Base-by-base conservation (phyloP, 306 rosid species). In the Ceratonia siliqua region DNA sequence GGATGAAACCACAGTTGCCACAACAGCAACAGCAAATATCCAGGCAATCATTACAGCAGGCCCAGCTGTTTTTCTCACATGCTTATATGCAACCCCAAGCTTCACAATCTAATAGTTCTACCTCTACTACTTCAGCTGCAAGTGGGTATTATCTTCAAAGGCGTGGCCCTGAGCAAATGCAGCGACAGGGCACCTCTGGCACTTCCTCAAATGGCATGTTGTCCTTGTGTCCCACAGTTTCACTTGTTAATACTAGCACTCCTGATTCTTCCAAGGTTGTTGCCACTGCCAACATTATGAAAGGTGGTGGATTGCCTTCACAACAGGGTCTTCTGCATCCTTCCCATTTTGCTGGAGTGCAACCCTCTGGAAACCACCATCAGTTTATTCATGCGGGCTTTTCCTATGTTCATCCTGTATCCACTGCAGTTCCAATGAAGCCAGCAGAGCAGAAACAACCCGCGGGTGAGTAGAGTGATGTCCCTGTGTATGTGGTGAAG, bases 361-460 rank as follows among this genome's bases (percentile, higher is more conserved):
- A 79, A 25, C 41, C 82, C 8, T 73, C 98, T 0, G 98, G 96
- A 43, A 89, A 72, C 67, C 84, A 87, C 24, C 97, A 87, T 73
- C 97, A 82, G 71, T 85, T 77, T 35, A 79, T 87, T 52, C 88
- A 87, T 21, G 53, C 89, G 1, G 84, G 94, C 56, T 90, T 83
- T 62, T 21, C 96, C 18, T 91, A 90, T 43, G 87, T 79, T 68
- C 95, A 85, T 68, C 66, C 98, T 36, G 85, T 83, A 64, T 86
- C 97, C 9, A 43, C 89, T 8, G 82, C 87, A 6, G 92, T 89
- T 72, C 98, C 85, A 83, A 85, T 89, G 77, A 94, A 94, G 81
- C 90, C 97, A 6, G 83, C 97, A 12, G 98, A 94, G 76, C 98
- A 91, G 80, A 94, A 94, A 79, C 97, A 91, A 80, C 98, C 97